A percentile compares a stretch with the other conserved stretches of the same genome.
Conservation (phyloP, 2,329 filamentous ascomycete species). For the Stemphylium lycopersici region DNA sequence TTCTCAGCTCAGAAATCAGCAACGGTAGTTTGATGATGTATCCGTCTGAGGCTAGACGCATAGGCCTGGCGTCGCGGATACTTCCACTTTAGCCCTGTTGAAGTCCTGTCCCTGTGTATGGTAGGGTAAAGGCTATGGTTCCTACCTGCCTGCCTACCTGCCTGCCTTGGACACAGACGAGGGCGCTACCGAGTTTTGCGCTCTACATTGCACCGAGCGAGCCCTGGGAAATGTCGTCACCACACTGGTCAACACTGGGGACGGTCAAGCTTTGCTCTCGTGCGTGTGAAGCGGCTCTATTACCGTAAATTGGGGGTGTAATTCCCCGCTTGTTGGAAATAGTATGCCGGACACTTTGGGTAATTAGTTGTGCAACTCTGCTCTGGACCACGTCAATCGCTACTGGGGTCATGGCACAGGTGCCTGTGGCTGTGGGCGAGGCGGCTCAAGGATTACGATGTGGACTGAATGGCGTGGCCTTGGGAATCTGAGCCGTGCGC, state of each 20-base stretch:
- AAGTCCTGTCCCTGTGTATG: not conserved
- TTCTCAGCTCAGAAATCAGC: constrained; percentile 29
- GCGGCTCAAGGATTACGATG: constrained; percentile 31
- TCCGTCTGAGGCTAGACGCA: constrained; percentile 22
- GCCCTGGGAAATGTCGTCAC: not conserved
- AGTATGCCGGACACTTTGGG: constrained; percentile 8
- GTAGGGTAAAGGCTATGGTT: not conserved
- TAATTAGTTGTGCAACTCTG: constrained; percentile 16
- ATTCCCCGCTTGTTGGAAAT: constrained; percentile 6
- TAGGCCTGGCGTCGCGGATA: constrained; percentile 17
- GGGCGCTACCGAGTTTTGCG: not conserved
- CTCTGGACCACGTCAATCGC: constrained; percentile 27
- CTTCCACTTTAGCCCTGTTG: constrained; percentile 9
- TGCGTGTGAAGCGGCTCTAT: not conserved
- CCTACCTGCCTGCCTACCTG: no score
- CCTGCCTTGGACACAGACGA: not conserved
- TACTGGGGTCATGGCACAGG: constrained; percentile 22
- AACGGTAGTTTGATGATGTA: constrained; percentile 30
- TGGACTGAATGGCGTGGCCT: constrained; percentile 27
- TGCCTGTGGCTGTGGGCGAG: constrained; percentile 33
- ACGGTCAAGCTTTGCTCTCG: not conserved
- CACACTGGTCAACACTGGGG: constrained; percentile 1
- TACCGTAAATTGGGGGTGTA: constrained; percentile 3
- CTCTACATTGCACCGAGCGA: not conserved
- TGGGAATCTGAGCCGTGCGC: constrained; percentile 33